Evolutionary conservation across 257 asterid species (phyloP), one percentile per base, ranked within the genome.

Genomic region (Lycium barbarum): DNA sequence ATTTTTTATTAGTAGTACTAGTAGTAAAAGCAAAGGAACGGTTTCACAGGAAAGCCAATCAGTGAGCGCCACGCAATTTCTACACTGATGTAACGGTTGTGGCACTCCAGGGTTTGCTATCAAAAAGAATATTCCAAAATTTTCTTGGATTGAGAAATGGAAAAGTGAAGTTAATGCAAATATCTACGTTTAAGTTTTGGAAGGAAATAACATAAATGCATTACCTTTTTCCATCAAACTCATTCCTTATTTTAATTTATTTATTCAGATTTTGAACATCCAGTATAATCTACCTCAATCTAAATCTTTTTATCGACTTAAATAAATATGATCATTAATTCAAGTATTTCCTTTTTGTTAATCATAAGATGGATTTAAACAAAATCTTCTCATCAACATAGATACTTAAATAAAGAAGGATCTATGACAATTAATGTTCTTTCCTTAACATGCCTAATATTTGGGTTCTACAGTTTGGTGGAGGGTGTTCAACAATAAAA

Each of bases 381-480:
- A 74, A 47, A 73, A 74, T 74, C 81, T 22, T 33, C 81, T 74
- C 43, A 74, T 22, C 61, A 73, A 20, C 61, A 74, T 47, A 73
- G 7, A 45, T 72, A 43, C 55, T 45, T 72, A n/a, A 72, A 72
- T 2, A 45, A 72, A 13, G 57, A 72, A 72, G 2, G 18, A 72
- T 45, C n/a, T 73, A 17, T 70, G 13, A 17, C 53, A 67, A 67
- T 14, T 66, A n/a, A 4, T 45, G 14, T 68, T 9, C 45, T 9
- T 38, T 40, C 38, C 15, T 70, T 40, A 0, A 70, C 55, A 40
- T 40, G 79, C 79, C 79, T 10, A 40, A 70, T 70, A 70, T 15
- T 70, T 70, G 3, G 71, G 40, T 51, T 51, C 14, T 9, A 51
- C 11, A 51, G 3, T 51, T 51, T 1, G 57, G 57, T 51, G 7